Evolutionary conservation across 169 alveolate genomes (phyloP), one percentile per base, ranked within the genome.

Genomic region (Cryptosporidium andersoni): DNA sequence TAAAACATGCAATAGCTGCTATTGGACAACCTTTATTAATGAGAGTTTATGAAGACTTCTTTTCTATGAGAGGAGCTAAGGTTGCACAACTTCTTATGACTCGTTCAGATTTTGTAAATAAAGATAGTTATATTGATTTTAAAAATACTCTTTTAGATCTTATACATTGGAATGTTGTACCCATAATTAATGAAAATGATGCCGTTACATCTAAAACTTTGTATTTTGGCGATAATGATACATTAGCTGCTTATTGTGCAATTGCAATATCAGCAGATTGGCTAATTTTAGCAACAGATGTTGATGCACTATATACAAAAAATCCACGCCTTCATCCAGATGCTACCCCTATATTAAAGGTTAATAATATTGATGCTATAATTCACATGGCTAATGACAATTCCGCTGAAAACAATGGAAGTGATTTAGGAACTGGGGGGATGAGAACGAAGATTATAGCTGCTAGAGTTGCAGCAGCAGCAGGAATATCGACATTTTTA

Each of bases 21-120:
- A 88, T 90, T 16, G 92, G 92, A n/a, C 92, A 90, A 80, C 82
- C 89, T 49, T n/a, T 80, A 16, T 64, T 90, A n/a, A 90, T 90
- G 90, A 81, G 91, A 4, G 89, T 82, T 47, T 85, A 62, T 47
- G 90, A 82, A 9, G 90, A 68, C 51, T 82, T 67, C 40, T 82
- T 67, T 67, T 64, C 74, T n/a, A 66, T 82, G 81, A 62, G 81
- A 51, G 74, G 88, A 14, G 88, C 82, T 25, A 65, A 67, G 40
- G 85, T 74, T 66, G 90, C 88, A 25, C 90, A 82, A 12, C 37
- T 68, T 52, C 53, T 67, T 55, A 74, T 82, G 80, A 64, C 88
- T 1, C 49, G 88, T 39, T 60, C 88, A 16, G 90, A 67, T 63
- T 82, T 82, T 66, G 82, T 67, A 3, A 51, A 63, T 63, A 67